Evolutionary conservation across 1,284 basidiomycete genomes (phyloP).

Genomic region (Gymnopus androsaceus): DNA sequence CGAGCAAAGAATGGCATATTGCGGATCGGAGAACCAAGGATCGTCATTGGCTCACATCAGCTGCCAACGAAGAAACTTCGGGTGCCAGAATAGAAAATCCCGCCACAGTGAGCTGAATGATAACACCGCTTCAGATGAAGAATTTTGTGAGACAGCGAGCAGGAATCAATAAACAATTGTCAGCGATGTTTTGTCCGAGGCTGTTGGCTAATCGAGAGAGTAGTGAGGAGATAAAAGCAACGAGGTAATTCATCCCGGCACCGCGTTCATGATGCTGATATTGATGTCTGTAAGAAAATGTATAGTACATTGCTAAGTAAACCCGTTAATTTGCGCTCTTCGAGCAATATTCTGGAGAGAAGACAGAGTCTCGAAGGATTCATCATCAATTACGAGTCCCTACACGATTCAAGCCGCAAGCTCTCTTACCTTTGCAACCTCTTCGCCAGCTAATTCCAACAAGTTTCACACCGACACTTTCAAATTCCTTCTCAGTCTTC

Average conservation of each 20-base stretch:
- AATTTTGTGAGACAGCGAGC: conserved; percentile 16
- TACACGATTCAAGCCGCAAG: not conserved
- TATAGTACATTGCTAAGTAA: too few species aligned
- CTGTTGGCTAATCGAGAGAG: conserved; percentile 16
- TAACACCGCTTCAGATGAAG: conserved; percentile 22
- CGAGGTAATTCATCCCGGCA: too few species aligned
- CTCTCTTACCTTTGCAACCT: conserved; percentile 13
- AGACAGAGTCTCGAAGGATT: too few species aligned
- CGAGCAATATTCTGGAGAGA: too few species aligned
- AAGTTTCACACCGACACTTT: conserved; percentile 7
- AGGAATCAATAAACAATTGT: conserved; percentile 17
- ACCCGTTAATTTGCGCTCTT: too few species aligned
- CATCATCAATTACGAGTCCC: too few species aligned
- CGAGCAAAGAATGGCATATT: too few species aligned
- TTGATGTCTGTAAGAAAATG: too few species aligned
- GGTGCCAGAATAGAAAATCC: conserved; percentile 6
- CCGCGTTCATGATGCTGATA: too few species aligned
- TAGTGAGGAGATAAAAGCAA: too few species aligned
- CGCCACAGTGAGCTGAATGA: conserved; percentile 19
- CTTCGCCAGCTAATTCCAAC: conserved; percentile 12
- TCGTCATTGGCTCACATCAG: not conserved
- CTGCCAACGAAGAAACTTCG: not conserved
- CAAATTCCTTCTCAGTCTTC: conserved; percentile 26
- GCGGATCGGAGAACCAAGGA: too few species aligned
- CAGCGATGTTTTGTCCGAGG: conserved; percentile 14